A percentile compares a stretch with the other conserved stretches of the same genome.
Conservation (phyloP, 192 early-diverging fungal species). For the Gonapodya prolifera region DNA sequence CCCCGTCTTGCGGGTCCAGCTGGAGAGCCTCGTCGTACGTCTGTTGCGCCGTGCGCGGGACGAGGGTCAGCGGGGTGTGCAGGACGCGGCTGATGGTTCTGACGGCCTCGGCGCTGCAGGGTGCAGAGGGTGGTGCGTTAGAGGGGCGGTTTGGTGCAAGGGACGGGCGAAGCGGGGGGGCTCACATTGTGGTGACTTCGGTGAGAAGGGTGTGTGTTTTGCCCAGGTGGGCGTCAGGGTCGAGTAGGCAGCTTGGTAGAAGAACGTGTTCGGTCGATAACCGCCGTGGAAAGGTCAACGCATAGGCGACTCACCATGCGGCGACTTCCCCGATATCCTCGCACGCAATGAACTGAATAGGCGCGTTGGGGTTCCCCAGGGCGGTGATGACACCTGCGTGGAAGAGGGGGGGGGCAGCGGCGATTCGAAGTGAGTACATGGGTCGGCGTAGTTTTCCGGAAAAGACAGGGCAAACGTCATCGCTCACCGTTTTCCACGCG, state of each 20-base stretch:
- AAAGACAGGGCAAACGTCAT: no score
- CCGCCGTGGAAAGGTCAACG: neutral
- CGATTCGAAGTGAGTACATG: neutral
- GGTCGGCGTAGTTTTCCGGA: neutral
- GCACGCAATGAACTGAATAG: conserved; percentile 3
- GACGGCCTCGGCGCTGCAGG: neutral
- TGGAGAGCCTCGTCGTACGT: conserved; percentile 1
- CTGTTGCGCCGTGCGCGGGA: neutral
- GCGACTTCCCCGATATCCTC: conserved; percentile 5
- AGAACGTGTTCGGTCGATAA: neutral
- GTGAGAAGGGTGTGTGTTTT: neutral
- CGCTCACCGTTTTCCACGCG: neutral
- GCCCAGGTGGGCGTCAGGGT: neutral
- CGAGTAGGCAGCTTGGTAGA: neutral
- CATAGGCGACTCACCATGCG: neutral
- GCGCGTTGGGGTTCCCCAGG: conserved; percentile 5
- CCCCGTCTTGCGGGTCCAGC: neutral
- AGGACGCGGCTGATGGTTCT: neutral
- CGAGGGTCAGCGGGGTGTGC: neutral
- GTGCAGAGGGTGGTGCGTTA: neutral
- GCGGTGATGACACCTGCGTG: neutral
- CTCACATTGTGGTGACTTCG: conserved; percentile 2
- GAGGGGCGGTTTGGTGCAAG: neutral
- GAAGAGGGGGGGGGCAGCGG: neutral
- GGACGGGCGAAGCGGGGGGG: neutral